Base-by-base conservation (phyloP, 2,329 filamentous ascomycete genomes). In the Colletotrichum simmondsii region DNA sequence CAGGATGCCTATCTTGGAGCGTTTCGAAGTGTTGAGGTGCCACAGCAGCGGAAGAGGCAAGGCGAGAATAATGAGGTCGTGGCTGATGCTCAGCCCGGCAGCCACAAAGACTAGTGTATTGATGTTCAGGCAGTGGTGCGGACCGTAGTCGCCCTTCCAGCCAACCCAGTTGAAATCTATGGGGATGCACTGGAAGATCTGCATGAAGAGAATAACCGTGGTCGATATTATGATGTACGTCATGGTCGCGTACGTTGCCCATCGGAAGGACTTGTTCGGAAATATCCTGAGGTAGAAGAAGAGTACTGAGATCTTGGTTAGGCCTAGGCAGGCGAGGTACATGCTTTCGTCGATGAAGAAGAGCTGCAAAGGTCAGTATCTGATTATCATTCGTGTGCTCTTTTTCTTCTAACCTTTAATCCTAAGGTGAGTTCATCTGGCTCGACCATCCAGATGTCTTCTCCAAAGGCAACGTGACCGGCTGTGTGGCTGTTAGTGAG, bases 371-470 rank as follows among this genome's bases (percentile, higher is more conserved):
- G 0, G 22, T 68, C 22, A 62, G 64, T 35, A 16, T 35, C 42
- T 11, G 7, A 8, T 14, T 2, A 10, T 4, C 26, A 24, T 30
- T 58, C 1, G 28, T 11, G 19, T 5, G 28, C 10, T 3, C 2
- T 19, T 14, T 12, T 30, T 5, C 0, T 11, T 32, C 57, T 10
- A 73, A 83, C 78, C 73, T 78, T 80, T 42, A 84, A 76, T 3
- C 78, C 79, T 8, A 68, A 59, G 1, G 79, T 79, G n/a, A 84
- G 75, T 2, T 65, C 66, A 1, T 77, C 74, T 6, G 74, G 57
- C 7, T 77, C 59, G 1, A 84, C 75, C 19, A 79, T 80, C 83
- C 83, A 85, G 2, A 84, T 78, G 65, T 85, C 83, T 22, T 80
- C 78, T 5, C 83, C 83, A 49, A 83, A 83, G 0, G 77, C 80